Evolutionary conservation across 306 rosid genomes (phyloP).

Genomic region (Vicia villosa): DNA sequence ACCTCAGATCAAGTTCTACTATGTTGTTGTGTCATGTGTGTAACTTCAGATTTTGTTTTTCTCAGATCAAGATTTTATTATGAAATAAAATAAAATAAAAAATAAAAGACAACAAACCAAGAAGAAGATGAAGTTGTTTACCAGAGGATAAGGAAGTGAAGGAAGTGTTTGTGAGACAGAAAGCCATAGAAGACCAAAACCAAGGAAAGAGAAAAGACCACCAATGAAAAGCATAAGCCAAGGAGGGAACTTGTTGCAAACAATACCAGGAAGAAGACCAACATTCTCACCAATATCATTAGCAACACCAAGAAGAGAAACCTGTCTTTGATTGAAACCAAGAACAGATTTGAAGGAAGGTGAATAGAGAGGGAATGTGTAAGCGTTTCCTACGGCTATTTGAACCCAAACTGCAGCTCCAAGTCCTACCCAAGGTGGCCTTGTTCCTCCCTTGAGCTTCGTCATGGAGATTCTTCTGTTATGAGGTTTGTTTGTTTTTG

Average conservation of each 20-base stretch:
- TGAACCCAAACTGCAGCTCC: conserved; percentile 84
- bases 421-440: conserved; percentile 90
- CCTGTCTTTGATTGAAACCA: conserved; percentile 70
- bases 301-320: conserved; percentile 77
- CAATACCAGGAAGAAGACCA: conserved; percentile 75
- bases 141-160: conserved; percentile 67
- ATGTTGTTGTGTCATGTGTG: background rate
- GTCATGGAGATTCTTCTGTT: too few relatives aligned
- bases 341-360: conserved; percentile 67
- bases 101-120: background rate
- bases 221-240: conserved; percentile 70
- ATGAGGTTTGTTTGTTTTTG: too few relatives aligned
- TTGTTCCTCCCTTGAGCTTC: conserved; percentile 61
- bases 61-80: background rate
- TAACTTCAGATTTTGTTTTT: background rate
- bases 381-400: conserved; percentile 62
- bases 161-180: conserved; percentile 46
- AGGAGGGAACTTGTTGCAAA: conserved; percentile 41
- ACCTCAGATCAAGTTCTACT: conserved; percentile 18
- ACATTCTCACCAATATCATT: conserved; percentile 84
- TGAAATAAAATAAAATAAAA: background rate
- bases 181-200: conserved; percentile 69
- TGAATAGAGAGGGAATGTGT: conserved; percentile 70
- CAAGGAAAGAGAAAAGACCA: conserved; percentile 56
- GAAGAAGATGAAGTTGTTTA: conserved; percentile 31